Evolutionary conservation across 2,329 filamentous ascomycete genomes (phyloP), one percentile per base, ranked within the genome.

Genomic region (Sporothrix brunneoviolacea): DNA sequence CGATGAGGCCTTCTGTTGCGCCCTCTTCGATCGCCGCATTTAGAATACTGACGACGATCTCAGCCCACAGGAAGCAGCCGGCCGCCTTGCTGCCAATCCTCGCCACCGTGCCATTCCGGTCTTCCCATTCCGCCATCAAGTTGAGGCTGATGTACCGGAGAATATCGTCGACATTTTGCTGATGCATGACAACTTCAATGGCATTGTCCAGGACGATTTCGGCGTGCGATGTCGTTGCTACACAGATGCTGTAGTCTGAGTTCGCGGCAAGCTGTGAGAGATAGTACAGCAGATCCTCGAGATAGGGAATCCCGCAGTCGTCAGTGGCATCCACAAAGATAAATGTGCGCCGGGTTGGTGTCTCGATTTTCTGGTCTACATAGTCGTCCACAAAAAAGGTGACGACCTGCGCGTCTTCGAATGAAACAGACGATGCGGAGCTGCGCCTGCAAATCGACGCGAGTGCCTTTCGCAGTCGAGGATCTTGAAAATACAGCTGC

Each of bases 21-120:
- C 64, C 65, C 39, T 65, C 64, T 8, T 55, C 57, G 43, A 65
- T 64, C 44, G 65, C 65, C 9, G 63, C 61, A 45, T 67, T 67
- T n/a, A 67, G 55, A 15, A 67, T 65, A 39, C 63, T 62, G 33
- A 66, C 64, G 1, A 65, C 62, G 30, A 67, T 64, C 53, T 66
- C 64, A 1, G 64, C 64, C 65, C 65, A 67, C 8, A 67, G 54
- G 42, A 66, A 64, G 16, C 63, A 60, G 21, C 64, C 64, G 3
- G 52, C 56, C 1, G 64, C 58, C 39, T 63, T 64, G 6, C 55
- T 49, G 2, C 57, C 60, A 21, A 66, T 60, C 21, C 48, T 55
- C 16, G 60, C 53, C 9, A 64, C 63, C 0, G 61, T 62, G 5
- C 42, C 38, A 48, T 59, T 58, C 2, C 64, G 56, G 41, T 62